These are phyloP conservation scores for Cladosporium velox DNA, from an alignment of 2,329 filamentous ascomycete species.

Conservation along the genomic window DNA sequence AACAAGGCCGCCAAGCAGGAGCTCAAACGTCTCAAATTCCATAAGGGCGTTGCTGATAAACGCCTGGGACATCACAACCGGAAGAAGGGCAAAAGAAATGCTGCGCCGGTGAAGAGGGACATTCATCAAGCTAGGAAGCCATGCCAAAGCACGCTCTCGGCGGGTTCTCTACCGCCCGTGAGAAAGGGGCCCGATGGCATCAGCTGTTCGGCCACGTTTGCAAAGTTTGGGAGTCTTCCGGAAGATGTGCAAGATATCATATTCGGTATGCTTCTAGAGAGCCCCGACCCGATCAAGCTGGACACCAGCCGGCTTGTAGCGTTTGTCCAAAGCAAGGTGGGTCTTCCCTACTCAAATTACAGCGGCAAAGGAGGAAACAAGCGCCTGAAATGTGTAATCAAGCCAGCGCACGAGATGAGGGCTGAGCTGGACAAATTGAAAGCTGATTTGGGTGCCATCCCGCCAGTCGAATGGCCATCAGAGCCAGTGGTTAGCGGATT, in stretches of 20 bases:
- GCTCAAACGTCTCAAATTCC: background rate
- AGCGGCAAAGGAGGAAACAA: too few relatives aligned
- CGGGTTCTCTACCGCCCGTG: too few relatives aligned
- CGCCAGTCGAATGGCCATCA: background rate
- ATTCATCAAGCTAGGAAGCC: too few relatives aligned
- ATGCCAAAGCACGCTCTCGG: too few relatives aligned
- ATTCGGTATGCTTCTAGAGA: conserved; percentile 23
- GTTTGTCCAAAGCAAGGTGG: background rate
- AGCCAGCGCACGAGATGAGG: background rate
- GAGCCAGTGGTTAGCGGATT: background rate
- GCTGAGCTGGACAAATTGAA: background rate
- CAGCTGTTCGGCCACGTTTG: background rate
- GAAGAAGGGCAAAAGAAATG: background rate
- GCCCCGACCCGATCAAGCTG: background rate
- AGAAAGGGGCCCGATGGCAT: background rate
- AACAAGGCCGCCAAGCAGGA: background rate
- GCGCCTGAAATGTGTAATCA: background rate
- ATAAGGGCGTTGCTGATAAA: background rate
- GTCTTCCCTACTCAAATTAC: too few relatives aligned
- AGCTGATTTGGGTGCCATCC: background rate
- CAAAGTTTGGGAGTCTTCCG: conserved; percentile 19
- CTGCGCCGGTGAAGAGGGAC: too few relatives aligned
- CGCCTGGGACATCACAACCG: too few relatives aligned
- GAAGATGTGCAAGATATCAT: conserved; percentile 24
- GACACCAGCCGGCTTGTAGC: background rate